Evolutionary conservation across 192 early-diverging fungal species (phyloP).

Genomic region (Nowakowskiella sp.): DNA sequence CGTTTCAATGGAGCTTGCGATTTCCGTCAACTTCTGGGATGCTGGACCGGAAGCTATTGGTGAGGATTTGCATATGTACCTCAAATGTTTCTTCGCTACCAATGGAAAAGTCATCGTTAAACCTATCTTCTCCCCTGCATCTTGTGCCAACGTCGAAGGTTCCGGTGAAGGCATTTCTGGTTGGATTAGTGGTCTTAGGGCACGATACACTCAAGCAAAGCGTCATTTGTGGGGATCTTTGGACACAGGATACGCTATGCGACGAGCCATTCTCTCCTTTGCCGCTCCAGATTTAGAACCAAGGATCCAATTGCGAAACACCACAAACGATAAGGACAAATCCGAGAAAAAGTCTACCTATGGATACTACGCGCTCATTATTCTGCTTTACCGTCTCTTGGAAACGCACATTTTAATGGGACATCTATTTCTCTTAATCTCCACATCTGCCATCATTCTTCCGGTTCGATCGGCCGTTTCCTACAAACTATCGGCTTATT

Average conservation of each 20-base stretch:
- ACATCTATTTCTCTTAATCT: slow-evolving; percentile 30
- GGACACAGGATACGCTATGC: slow-evolving; percentile 57
- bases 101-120: slow-evolving; percentile 54
- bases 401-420: slow-evolving; percentile 45
- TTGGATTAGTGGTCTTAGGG: slow-evolving; percentile 43
- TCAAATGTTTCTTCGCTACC: slow-evolving; percentile 71
- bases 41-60: slow-evolving; percentile 67
- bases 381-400: slow-evolving; percentile 32
- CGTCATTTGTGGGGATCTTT: slow-evolving; percentile 66
- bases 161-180: slow-evolving; percentile 42
- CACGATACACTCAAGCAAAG: slow-evolving; percentile 62
- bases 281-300: slow-evolving; percentile 22
- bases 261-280: slow-evolving; percentile 22
- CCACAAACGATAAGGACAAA: slow-evolving; percentile 18
- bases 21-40: slow-evolving; percentile 69
- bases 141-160: slow-evolving; percentile 50
- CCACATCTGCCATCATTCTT: slow-evolving; percentile 26
- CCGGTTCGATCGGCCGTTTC: slow-evolving; percentile 17
- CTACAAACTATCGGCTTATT: slow-evolving; percentile 11
- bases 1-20: slow-evolving; percentile 62
- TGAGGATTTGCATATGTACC: slow-evolving; percentile 78
- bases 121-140: slow-evolving; percentile 66
- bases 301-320: slow-evolving; percentile 17
- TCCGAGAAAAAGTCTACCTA: slow-evolving; percentile 5
- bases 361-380: slow-evolving; percentile 1